Evolutionary conservation across 2,329 filamentous ascomycete genomes (phyloP), one percentile per base, ranked within the genome.

Genomic region (Dactylellina cionopaga): DNA sequence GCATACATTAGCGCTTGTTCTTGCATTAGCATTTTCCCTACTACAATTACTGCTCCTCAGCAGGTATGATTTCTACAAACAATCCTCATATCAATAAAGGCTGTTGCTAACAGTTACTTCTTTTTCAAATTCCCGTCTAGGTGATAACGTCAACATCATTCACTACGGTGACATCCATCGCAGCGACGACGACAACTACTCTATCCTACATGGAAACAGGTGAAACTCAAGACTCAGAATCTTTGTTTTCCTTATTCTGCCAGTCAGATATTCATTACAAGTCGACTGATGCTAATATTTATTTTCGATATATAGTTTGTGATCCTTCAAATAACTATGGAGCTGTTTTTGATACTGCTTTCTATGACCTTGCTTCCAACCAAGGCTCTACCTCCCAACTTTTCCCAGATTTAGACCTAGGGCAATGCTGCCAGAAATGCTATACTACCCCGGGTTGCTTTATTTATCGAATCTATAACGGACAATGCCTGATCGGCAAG

Each of bases 1-100:
- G 37, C 37, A 41, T 41, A 41, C 17, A n/a, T 41, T 41, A 41
- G 37, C 37, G 37, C 37, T 41, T 41, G 37, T 41, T 41, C 37
- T 15, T 41, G 37, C 11, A 41, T 41, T 41, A 15, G 37, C 4
- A 13, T 41, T 41, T 41, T 41, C 37, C 37, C 37, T 11, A 41
- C 37, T 41, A 41, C 37, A 13, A 41, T 13, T 41, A 41, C 37
- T 13, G 37, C 13, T 41, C 37, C 37, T 41, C 37, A 41, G 13
- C 37, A 11, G 13, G 37, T 41, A 41, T 4, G 37, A 41, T 13
- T 6, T 41, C 11, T 41, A 4, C 37, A n/a, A n/a, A n/a, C 37
- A 11, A 41, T 41, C 11, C 13, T 41, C 13, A 41, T n/a, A n/a
- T 41, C n/a, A n/a, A 41, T 41, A 41, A 15, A 41, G 17, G 17